Conservation (phyloP, 768 basidiomycete genomes). For the Tremella yokohamensis region DNA sequence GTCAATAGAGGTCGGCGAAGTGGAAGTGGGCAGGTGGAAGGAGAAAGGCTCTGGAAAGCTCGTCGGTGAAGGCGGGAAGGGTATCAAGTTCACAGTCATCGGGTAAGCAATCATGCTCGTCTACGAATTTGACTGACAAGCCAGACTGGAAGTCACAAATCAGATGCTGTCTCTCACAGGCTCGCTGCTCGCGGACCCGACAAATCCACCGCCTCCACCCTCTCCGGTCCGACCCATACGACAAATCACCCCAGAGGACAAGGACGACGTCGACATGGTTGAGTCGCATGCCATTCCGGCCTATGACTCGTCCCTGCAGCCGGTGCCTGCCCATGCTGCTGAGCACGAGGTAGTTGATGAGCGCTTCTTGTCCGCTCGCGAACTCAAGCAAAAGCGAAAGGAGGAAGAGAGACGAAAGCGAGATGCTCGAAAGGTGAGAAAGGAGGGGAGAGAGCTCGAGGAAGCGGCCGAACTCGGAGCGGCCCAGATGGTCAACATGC, state of each 20-base stretch:
- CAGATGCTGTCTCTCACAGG: constrained; percentile 88
- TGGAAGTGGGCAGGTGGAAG: constrained; percentile 70
- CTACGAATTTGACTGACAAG: not conserved
- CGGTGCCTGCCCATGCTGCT: constrained; percentile 5
- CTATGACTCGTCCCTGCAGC: constrained; percentile 11
- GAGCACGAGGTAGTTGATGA: constrained; percentile 24
- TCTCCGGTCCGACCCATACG: constrained; percentile 10
- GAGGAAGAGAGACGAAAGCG: constrained; percentile 26
- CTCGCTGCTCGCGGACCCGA: constrained; percentile 32
- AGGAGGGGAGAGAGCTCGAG: constrained; percentile 30
- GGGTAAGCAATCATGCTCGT: constrained; percentile 58
- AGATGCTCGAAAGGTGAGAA: constrained; percentile 35
- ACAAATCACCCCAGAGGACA: not conserved
- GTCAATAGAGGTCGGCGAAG: constrained; percentile 51
- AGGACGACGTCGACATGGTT: not conserved
- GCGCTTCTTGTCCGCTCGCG: constrained; percentile 20
- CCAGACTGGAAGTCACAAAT: constrained; percentile 79
- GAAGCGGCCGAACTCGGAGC: constrained; percentile 23
- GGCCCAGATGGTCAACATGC: constrained; percentile 15
- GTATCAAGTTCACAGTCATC: constrained; percentile 78
- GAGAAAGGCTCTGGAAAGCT: constrained; percentile 65
- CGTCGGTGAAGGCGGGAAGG: constrained; percentile 66
- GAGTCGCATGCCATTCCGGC: not conserved
- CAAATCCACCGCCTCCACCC: constrained; percentile 34
- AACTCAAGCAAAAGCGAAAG: constrained; percentile 35